Base-by-base conservation (phyloP, 176 grass and related monocot species). In the Triticum dicoccoides region DNA sequence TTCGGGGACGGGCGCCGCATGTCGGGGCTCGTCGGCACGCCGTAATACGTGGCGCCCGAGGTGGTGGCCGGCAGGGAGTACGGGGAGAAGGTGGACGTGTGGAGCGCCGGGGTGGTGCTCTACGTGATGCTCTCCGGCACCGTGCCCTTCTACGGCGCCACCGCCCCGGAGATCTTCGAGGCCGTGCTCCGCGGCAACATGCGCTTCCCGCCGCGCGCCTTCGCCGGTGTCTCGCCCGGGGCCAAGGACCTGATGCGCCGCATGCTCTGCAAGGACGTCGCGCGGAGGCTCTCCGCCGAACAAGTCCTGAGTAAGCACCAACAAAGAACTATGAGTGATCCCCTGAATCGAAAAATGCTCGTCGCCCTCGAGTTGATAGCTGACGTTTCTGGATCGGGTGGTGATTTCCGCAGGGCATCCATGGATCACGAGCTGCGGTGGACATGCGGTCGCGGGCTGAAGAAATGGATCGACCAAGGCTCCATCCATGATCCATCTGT, bases 11-110 rank as follows among this genome's bases (percentile, higher is more conserved):
- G 90, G 3, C 17, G 52, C 3, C 17, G 39, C 8, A 91, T 96
- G 91, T 45, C 79, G 3, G 94, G 91, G 11, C 45, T 96, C 20
- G 94, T 96, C 5, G 91, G 94, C 0, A 96, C 91, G 24, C 91
- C 94, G 0, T 89, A 91, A 82, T 96, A 96, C 82, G 91, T 96
- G 4, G 94, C 94, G 35, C 91, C 94, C 30, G 94, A 96, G 89
- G 94, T 96, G 75, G 88, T 92, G 3, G 87, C 85, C 1, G 94
- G 94, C 0, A 69, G 61, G 76, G 76, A 78, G 44, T 96, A 96
- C 89, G 64, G 11, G 52, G 87, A 93, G 87, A 96, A 96, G 88
- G 94, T 93, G 74, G 94, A 96, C 82, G 89, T 93, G 30, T 96
- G 94, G 94, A 96, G 94, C 86, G 85, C 87, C 14, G 94, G 94